Evolutionary conservation across 352 stramenopile species (phyloP), one percentile per base, ranked within the genome.

Genomic region (Albugo candida): DNA sequence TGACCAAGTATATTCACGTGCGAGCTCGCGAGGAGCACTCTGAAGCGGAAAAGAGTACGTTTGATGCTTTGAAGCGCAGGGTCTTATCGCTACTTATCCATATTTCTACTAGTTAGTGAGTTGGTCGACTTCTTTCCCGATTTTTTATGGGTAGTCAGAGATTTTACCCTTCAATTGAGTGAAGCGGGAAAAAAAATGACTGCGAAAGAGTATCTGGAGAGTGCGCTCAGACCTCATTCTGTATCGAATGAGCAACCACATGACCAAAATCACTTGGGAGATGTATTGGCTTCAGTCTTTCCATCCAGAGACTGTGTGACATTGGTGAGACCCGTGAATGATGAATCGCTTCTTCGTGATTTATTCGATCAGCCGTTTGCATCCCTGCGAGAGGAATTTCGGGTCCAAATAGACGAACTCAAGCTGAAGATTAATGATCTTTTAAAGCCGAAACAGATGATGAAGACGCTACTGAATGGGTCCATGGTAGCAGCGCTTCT

Each of bases 1-100:
- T 95, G 24, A 83, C 81, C 39, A 93, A 93, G 55, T 70, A 92
- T 61, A 92, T 93, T 52, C 73, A 92, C 55, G 86, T 69, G 44
- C 79, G 61, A 34, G 64, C 62, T 17, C 39, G 56, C 18, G 45
- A 36, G 20, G 66, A 64, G 14, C 63, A 63, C 14, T 51, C 49
- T 19, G 38, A 41, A 1, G 17, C 37, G 16, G 38, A 43, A 13
- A 20, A 24, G 8, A 20, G 27, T 20, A 43, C 17, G 17, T 19
- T 24, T 3, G 8, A 10, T 10, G 17, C 38, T 8, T 24, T 24
- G 38, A 24, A 19, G 20, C 17, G 8, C 3, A 42, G 27, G 21
- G 18, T 13, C 24, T 51, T 38, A 21, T 16, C 27, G 45, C 12
- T n/a, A 6, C 2, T 14, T 13, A 35, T 16, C 11, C 18, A 10